phyloP scores from a whole-genome alignment of 2,329 filamentous ascomycete genomes.

The Colletotrichum noveboracense region DNA sequence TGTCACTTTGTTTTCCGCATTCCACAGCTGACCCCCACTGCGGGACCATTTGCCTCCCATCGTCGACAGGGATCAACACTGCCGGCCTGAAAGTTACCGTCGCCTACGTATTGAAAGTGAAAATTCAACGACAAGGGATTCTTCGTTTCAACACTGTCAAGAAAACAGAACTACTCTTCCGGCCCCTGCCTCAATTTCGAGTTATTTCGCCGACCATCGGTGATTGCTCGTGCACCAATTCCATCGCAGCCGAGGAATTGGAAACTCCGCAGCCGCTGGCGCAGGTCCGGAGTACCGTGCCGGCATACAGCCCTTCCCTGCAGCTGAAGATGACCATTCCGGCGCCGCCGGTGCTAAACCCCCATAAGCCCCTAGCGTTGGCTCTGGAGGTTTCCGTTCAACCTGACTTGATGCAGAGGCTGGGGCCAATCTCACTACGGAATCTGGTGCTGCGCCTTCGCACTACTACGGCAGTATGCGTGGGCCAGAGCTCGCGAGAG shows the following conservation, averaged over 20 bases:
- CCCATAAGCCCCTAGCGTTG: not conserved
- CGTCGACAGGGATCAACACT: not conserved
- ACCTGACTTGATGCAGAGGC: not conserved
- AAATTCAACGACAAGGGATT: not conserved
- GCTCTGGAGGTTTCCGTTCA: not conserved
- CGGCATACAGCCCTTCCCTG: not conserved
- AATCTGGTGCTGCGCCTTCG: not conserved
- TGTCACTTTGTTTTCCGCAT: not conserved
- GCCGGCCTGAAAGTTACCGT: not conserved
- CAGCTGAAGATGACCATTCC: not conserved
- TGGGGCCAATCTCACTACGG: not conserved
- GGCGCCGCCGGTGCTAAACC: not conserved
- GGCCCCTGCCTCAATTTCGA: not conserved
- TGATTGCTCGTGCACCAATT: not conserved
- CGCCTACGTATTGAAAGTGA: not conserved
- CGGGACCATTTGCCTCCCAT: not conserved
- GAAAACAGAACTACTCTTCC: not conserved
- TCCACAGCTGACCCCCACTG: not conserved
- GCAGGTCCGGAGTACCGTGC: not conserved
- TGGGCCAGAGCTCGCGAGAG: not conserved
- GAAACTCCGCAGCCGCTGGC: not conserved
- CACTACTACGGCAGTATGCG: not conserved
- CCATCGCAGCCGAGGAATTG: not conserved
- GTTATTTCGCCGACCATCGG: not conserved
- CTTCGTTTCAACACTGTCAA: not conserved